Evolutionary conservation across 176 grass and related monocot genomes (phyloP).

Genomic region (Zoysia pacifica): DNA sequence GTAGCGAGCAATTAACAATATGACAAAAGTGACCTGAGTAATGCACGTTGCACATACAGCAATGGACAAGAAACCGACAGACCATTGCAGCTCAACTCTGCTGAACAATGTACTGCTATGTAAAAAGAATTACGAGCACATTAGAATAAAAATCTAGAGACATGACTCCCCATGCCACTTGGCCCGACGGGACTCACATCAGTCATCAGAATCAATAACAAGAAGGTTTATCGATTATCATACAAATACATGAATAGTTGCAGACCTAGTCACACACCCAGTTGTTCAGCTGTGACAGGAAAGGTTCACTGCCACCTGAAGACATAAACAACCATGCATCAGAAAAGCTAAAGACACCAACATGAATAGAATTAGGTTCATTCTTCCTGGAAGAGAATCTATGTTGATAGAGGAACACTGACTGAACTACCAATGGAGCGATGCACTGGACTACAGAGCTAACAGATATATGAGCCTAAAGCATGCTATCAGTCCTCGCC

Average conservation of each 20-base stretch:
- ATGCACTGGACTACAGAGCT: neutral
- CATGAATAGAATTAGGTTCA: slow-evolving; percentile 21
- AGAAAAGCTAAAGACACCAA: slow-evolving; percentile 1
- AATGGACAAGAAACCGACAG: neutral
- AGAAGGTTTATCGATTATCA: neutral
- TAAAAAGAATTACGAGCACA: neutral
- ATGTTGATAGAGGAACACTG: neutral
- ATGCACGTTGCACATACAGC: neutral
- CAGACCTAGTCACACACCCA: slow-evolving; percentile 33
- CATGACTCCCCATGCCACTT: neutral
- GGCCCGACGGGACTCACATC: neutral
- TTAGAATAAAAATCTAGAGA: neutral
- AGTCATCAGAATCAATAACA: neutral
- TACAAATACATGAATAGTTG: slow-evolving; percentile 1
- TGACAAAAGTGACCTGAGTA: neutral
- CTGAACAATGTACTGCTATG: neutral
- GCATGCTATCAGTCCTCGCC: slow-evolving; percentile 65
- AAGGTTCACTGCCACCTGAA: slow-evolving; percentile 24
- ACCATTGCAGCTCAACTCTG: neutral
- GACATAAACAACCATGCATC: slow-evolving; percentile 7
- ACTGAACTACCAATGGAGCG: neutral
- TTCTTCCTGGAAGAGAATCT: neutral
- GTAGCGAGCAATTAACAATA: neutral
- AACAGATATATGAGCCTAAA: neutral
- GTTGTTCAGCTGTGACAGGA: slow-evolving; percentile 1